Conservation (phyloP, 73 alveolate genomes). For the Paramecium tetraurelia region DNA sequence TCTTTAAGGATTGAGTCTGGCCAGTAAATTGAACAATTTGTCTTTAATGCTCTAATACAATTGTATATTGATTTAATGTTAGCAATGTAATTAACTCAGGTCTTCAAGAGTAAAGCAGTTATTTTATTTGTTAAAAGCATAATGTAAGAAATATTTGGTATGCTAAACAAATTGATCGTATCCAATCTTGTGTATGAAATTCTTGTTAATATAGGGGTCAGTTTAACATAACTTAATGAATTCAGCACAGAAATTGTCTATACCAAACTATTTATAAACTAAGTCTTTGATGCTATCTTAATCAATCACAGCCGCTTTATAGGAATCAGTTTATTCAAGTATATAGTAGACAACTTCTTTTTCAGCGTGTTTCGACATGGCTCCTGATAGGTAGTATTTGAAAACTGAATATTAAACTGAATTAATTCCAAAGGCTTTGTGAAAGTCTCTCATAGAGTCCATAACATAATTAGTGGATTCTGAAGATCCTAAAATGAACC, state of each 20-base stretch:
- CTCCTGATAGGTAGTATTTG: background rate
- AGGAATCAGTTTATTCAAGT: background rate
- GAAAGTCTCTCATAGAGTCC: slow-evolving; percentile 42
- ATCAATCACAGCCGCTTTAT: slow-evolving; percentile 16
- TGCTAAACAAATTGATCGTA: slow-evolving; percentile 3
- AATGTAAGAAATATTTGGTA: background rate
- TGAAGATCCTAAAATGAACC: background rate
- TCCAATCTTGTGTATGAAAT: background rate
- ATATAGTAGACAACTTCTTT: slow-evolving; percentile 2
- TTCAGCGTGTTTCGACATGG: background rate
- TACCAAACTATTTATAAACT: background rate
- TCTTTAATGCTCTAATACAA: background rate
- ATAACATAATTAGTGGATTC: slow-evolving; percentile 31
- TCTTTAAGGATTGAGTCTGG: background rate
- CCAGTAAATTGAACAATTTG: background rate
- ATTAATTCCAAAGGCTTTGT: background rate
- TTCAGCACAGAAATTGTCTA: background rate
- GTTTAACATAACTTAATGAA: background rate
- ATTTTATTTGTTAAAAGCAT: background rate
- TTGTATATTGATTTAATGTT: background rate
- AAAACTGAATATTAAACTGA: background rate
- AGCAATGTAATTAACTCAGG: background rate
- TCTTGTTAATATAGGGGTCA: background rate
- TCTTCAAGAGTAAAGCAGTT: slow-evolving; percentile 19
- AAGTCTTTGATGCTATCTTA: slow-evolving; percentile 11